A percentile compares a stretch with the other conserved stretches of the same genome.
Evolutionary conservation across 495 filamentous ascomycete genomes (phyloP).

Genomic region (Aspergillus haitiensis): DNA sequence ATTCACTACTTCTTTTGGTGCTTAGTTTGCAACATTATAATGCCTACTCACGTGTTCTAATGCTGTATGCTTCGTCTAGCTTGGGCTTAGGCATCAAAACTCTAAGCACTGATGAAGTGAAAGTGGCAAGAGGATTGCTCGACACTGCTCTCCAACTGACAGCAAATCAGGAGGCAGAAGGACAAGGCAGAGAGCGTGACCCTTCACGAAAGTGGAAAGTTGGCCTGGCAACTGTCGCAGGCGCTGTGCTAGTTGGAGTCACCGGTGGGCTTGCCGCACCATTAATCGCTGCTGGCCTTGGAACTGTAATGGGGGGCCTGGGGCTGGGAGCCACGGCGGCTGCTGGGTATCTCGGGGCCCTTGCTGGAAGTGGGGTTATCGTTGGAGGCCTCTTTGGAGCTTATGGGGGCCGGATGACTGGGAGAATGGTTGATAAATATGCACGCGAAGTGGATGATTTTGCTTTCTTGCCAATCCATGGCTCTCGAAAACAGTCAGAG

Average conservation of each 20-base stretch:
- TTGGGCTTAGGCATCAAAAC: conserved; percentile 63
- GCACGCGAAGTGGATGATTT: conserved; percentile 87
- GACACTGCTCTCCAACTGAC: conserved; percentile 70
- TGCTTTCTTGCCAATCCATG: conserved; percentile 74
- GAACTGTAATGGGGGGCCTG: conserved; percentile 75
- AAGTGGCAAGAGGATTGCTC: conserved; percentile 71
- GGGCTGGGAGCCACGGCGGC: conserved; percentile 78
- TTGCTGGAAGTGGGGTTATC: conserved; percentile 73
- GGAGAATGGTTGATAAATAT: conserved; percentile 84
- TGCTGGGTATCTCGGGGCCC: conserved; percentile 72
- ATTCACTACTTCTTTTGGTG: conserved; percentile 68
- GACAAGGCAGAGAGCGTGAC: conserved; percentile 67
- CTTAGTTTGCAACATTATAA: conserved; percentile 81
- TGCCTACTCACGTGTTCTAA: conserved; percentile 71
- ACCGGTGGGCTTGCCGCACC: conserved; percentile 82
- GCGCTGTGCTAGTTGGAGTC: conserved; percentile 74
- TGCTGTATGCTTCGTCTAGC: conserved; percentile 68
- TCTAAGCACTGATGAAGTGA: conserved; percentile 69
- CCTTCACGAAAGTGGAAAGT: conserved; percentile 73
- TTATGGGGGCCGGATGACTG: conserved; percentile 81
- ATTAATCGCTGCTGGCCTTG: conserved; percentile 77
- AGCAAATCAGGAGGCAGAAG: conserved; percentile 63
- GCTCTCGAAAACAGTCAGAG: conserved; percentile 40
- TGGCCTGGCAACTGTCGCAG: conserved; percentile 75
- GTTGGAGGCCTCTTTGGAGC: conserved; percentile 87